A percentile compares a stretch with the other conserved stretches of the same genome.
Evolutionary conservation across 129 eudicot genomes (phyloP).

Genomic region (Rutidosis leptorrhynchoides): DNA sequence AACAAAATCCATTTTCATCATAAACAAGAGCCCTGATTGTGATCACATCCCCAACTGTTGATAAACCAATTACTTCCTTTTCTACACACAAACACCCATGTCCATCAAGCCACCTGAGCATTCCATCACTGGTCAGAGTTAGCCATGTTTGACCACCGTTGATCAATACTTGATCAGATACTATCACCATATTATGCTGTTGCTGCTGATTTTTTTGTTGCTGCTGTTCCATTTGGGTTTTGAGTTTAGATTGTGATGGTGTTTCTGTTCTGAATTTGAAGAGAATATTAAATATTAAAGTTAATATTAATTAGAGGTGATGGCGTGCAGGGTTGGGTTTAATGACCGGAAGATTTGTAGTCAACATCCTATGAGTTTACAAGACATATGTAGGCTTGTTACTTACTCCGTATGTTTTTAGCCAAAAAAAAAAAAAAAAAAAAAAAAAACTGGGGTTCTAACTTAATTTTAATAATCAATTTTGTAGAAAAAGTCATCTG

Average conservation of each 20-base stretch:
- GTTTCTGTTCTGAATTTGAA: no score
- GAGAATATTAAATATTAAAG: no score
- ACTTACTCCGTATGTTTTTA: no score
- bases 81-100: constrained; percentile 43
- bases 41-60: constrained; percentile 40
- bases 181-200: constrained; percentile 6
- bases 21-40: constrained; percentile 46
- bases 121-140: constrained; percentile 36
- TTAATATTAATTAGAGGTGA: constrained; percentile 1
- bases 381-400: neutral
- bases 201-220: constrained; percentile 15
- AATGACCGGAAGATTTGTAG: no score
- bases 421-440: no score
- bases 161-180: constrained; percentile 48
- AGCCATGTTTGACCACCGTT: constrained; percentile 45
- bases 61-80: constrained; percentile 66
- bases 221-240: constrained; percentile 17
- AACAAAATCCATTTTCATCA: constrained; percentile 35
- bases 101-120: constrained; percentile 11
- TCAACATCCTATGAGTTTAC: no score
- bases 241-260: no score
- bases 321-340: constrained; percentile 1
- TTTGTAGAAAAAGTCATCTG: no score
- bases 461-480: no score
- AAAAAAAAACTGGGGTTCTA: neutral